phyloP scores from a whole-genome alignment of 1,284 basidiomycete genomes.

The Sporisorium scitamineum region DNA sequence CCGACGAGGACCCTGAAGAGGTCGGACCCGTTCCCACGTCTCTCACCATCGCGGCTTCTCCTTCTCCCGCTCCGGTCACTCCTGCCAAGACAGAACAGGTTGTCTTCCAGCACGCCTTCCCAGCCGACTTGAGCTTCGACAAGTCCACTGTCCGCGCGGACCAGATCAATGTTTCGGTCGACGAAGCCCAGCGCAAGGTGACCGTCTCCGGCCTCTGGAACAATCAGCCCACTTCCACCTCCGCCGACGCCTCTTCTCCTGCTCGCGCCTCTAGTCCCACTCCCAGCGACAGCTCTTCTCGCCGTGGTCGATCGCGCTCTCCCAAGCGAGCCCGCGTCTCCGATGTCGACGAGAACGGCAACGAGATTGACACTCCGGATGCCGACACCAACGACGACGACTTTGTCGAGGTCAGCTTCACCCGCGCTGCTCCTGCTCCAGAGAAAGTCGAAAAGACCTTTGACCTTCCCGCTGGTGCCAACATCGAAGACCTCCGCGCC shows the following conservation, averaged over 20 bases:
- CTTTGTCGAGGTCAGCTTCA: constrained; percentile 49
- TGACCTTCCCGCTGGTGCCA: constrained; percentile 36
- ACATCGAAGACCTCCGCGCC: constrained; percentile 40
- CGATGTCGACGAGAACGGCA: constrained; percentile 53
- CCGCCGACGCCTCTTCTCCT: constrained; percentile 4
- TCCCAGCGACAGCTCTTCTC: constrained; percentile 38
- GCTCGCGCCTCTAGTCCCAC: constrained; percentile 38
- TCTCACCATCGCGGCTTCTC: constrained; percentile 3
- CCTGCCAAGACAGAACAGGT: constrained; percentile 33
- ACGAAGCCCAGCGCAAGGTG: constrained; percentile 42
- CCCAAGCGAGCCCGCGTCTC: constrained; percentile 53
- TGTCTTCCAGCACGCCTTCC: constrained; percentile 45
- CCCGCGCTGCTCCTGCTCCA: constrained; percentile 11
- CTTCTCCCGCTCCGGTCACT: constrained; percentile 7
- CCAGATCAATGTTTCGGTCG: constrained; percentile 45
- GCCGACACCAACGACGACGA: constrained; percentile 32
- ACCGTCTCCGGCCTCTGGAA: constrained; percentile 54
- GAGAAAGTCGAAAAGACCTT: constrained; percentile 36
- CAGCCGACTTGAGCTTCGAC: constrained; percentile 15
- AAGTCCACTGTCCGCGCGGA: constrained; percentile 37
- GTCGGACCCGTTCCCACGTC: constrained; percentile 38
- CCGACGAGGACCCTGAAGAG: constrained; percentile 45
- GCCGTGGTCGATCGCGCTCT: constrained; percentile 42
- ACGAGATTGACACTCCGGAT: constrained; percentile 44
- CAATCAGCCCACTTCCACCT: constrained; percentile 13